Base-by-base conservation (phyloP, 345 rosid species). In the Clausena lansium region DNA sequence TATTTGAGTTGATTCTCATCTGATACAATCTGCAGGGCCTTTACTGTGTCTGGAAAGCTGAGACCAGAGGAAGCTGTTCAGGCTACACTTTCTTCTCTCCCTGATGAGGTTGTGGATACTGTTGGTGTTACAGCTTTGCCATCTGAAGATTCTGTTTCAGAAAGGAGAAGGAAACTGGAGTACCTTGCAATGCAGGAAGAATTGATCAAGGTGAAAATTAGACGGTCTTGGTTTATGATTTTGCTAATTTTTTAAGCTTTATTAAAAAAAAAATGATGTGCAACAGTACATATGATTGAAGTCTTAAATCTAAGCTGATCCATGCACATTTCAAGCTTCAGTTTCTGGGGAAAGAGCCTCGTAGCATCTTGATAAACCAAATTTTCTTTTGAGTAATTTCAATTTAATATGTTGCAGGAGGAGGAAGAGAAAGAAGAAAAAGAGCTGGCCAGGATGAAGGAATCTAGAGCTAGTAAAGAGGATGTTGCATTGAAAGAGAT, bases 141-240 rank as follows among this genome's bases (percentile, higher is more conserved):
- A 76, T 93, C 99, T 39, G 99, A 91, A 84, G 97, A 95, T 88
- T 78, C 94, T 83, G 87, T 95, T 76, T 94, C 98, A 75, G 97
- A 91, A 79, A 88, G 98, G 84, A 87, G 90, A 87, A 93, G 98
- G 85, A 95, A 92, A 71, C 66, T 95, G 83, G 98, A 95, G 84
- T 95, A 86, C 86, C 95, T 95, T 80, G 92, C 79, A 84, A 92
- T 88, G 98, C 97, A 95, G 89, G 99, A 95, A 84, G 95, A 94
- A 81, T 79, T 89, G 70, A 95, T 95, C 81, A 92, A 95, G 98
- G 98, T 93, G 38, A 73, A 74, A 72, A 75, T 73, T 82, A 70
- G 52, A 76, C 60, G 39, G 7, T 13, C 76, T 74, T 55, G 27
- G n/a, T 76, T 63, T 50, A 22, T 74, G n/a, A 80, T 6, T 20